Evolutionary conservation across 1,284 basidiomycete genomes (phyloP), one percentile per base, ranked within the genome.

Genomic region (Dichomitus squalens): DNA sequence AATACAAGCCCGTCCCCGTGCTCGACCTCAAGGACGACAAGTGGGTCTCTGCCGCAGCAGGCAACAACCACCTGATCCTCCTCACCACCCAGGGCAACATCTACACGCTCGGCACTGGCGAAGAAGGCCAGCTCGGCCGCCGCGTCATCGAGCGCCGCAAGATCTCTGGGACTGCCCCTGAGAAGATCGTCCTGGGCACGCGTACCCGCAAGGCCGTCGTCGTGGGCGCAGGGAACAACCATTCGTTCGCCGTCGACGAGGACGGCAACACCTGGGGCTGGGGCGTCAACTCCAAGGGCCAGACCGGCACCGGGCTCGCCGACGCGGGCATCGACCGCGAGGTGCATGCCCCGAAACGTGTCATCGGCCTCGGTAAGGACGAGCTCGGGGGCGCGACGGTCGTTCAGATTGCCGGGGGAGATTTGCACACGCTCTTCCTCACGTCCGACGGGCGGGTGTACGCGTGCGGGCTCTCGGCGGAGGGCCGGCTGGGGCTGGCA

Each of bases 191-290:
- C 2, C 79, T 97, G 16, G 95, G 93, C 18, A 74, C 66, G 25
- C 82, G 85, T 31, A 68, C 73, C 21, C 84, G 88, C 55, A 88
- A 91, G 67, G 91, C 93, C 49, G 86, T 88, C 18, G 77, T 78
- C 41, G 79, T 97, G 61, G 94, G 92, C 7, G 84, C 92, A 0
- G 95, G 95, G 8, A 82, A 84, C 41, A 92, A 88, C 73, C 90
- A 93, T 71, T 95, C 93, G 0, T 97, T 96, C 66, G 95, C 95
- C 3, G 86, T 97, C 60, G 89, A 95, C 71, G 83, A 88, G 61
- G 76, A 80, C 21, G 95, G 94, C 36, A 83, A 83, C 49, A 90
- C 95, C 3, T 96, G 87, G 82, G 93, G 86, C 2, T 98, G 95
- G 95, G 95, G 95, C 23, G 78, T 96, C 59, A 97, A 98, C 74